These are phyloP conservation scores for Podospora fimiseda DNA, from an alignment of 495 filamentous ascomycete species.

Conservation along the genomic window DNA sequence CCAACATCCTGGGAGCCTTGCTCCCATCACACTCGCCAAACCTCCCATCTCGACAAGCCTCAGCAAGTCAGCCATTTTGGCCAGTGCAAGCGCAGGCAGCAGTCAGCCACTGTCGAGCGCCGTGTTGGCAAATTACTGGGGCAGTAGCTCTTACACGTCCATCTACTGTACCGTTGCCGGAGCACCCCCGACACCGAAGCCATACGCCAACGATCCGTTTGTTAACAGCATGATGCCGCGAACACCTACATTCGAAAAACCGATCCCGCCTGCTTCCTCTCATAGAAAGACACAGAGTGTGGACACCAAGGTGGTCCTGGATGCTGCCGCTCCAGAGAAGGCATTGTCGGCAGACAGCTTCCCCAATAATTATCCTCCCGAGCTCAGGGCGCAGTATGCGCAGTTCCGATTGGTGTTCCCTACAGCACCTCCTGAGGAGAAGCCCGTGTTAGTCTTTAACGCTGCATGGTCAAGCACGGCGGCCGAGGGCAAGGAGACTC, in stretches of 20 bases:
- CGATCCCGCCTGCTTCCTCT: slow-evolving; percentile 14
- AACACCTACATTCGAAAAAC: slow-evolving; percentile 30
- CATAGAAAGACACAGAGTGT: slow-evolving; percentile 82
- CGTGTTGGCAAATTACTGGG: slow-evolving; percentile 89
- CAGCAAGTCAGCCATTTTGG: slow-evolving; percentile 76
- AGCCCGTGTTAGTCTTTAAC: slow-evolving; percentile 63
- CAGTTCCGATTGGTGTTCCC: slow-evolving; percentile 93
- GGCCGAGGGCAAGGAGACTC: slow-evolving; percentile 27
- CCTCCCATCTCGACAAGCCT: slow-evolving; percentile 82
- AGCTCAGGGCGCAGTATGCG: slow-evolving; percentile 79
- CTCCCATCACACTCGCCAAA: slow-evolving; percentile 75
- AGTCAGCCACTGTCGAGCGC: slow-evolving; percentile 71
- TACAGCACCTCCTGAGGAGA: slow-evolving; percentile 62
- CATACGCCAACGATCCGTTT: slow-evolving; percentile 49
- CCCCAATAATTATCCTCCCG: slow-evolving; percentile 74
- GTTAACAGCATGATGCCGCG: slow-evolving; percentile 31
- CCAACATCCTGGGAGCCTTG: slow-evolving; percentile 55
- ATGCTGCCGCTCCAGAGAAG: slow-evolving; percentile 25
- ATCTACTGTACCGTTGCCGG: slow-evolving; percentile 50
- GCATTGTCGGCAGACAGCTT: slow-evolving; percentile 51
- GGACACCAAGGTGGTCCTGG: slow-evolving; percentile 48
- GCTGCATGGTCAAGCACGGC: slow-evolving; percentile 47
- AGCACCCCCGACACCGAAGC: slow-evolving; percentile 12
- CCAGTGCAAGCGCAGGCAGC: slow-evolving; percentile 61
- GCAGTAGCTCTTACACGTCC: slow-evolving; percentile 75